Evolutionary conservation across 2,329 filamentous ascomycete genomes (phyloP).

Genomic region (Fusarium burgessii): DNA sequence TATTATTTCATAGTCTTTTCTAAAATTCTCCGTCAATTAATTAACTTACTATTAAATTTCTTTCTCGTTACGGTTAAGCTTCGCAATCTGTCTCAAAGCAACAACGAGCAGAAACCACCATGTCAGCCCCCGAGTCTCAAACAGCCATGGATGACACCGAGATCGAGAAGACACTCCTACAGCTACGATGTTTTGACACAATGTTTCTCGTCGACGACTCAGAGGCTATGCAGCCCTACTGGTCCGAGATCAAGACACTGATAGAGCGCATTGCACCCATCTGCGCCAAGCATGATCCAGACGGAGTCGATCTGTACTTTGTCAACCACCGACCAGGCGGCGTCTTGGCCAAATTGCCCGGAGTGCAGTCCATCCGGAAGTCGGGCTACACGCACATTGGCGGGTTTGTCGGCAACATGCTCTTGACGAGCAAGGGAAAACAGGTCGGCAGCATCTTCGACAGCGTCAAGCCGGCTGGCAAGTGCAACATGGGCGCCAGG

Average conservation of each 20-base stretch:
- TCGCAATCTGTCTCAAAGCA: not conserved
- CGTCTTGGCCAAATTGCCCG: slow-evolving; percentile 14
- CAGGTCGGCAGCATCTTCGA: slow-evolving; percentile 18
- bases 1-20: not conserved
- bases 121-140: slow-evolving; percentile 9
- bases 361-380: slow-evolving; percentile 21
- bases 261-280: slow-evolving; percentile 24
- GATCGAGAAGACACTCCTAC: slow-evolving; percentile 19
- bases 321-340: slow-evolving; percentile 20
- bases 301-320: slow-evolving; percentile 19
- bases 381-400: slow-evolving; percentile 17
- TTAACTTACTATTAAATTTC: not conserved
- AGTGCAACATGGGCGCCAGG: slow-evolving; percentile 22
- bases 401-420: slow-evolving; percentile 16
- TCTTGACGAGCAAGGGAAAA: slow-evolving; percentile 20
- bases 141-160: not conserved
- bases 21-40: not conserved
- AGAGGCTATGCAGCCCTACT: slow-evolving; percentile 21
- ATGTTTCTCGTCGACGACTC: slow-evolving; percentile 22
- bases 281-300: slow-evolving; percentile 16
- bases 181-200: slow-evolving; percentile 20
- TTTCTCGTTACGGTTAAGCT: not conserved
- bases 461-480: slow-evolving; percentile 15
- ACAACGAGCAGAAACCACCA: not conserved
- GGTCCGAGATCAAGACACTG: slow-evolving; percentile 21